Conservation (phyloP, 2,329 filamentous ascomycete species). For the Penicillium sclerotiorum region DNA sequence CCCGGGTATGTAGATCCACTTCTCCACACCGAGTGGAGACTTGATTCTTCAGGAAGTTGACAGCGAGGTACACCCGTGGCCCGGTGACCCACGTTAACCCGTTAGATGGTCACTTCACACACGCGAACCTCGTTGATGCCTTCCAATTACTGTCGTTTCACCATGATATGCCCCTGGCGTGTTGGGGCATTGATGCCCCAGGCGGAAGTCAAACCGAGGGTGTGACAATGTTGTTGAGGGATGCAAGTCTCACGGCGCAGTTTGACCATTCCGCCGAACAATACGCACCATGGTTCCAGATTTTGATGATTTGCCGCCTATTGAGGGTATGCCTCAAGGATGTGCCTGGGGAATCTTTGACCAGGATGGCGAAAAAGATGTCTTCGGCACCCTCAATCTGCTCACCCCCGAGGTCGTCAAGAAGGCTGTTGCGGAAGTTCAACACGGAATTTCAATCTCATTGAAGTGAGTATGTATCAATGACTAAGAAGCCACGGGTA, state of each 20-base stretch:
- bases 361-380: constrained; percentile 46
- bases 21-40: constrained; percentile 9
- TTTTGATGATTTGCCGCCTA: constrained; percentile 46
- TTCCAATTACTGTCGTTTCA: too few relatives aligned
- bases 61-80: not conserved
- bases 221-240: too few relatives aligned
- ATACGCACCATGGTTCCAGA: constrained; percentile 24
- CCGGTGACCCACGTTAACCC: not conserved
- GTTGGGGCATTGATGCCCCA: too few relatives aligned
- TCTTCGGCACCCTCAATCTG: constrained; percentile 49
- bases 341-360: constrained; percentile 48
- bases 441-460: constrained; percentile 44
- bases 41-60: constrained; percentile 7
- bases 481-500: too few relatives aligned
- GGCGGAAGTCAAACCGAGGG: too few relatives aligned
- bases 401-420: constrained; percentile 48
- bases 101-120: too few relatives aligned
- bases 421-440: constrained; percentile 46
- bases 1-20: not conserved
- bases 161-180: too few relatives aligned
- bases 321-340: constrained; percentile 45
- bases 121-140: too few relatives aligned
- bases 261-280: not conserved
- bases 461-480: constrained; percentile 42
- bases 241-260: too few relatives aligned